A percentile compares a stretch with the other conserved stretches of the same genome.
Evolutionary conservation across 2,329 filamentous ascomycete genomes (phyloP).

Genomic region (Fusarium cyanostomum): DNA sequence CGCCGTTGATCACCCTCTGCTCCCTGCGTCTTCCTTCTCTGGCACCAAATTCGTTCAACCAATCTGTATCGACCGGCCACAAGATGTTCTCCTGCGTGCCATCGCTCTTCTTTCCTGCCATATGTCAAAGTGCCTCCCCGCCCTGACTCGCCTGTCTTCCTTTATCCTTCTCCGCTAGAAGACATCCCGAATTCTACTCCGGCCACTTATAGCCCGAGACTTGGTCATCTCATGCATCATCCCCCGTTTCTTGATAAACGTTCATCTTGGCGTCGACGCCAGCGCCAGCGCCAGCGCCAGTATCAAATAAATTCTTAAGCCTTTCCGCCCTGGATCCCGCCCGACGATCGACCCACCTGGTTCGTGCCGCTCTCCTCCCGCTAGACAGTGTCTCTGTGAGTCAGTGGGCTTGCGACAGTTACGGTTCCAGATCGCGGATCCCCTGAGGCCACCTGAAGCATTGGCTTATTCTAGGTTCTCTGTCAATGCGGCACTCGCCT

Average conservation of each 20-base stretch:
- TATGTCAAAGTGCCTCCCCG: not conserved
- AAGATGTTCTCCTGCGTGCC: not conserved
- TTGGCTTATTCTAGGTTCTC: not conserved
- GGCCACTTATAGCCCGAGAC: not conserved
- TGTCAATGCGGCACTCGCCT: not conserved
- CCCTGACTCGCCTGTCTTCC: conserved; percentile 1
- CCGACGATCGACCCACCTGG: conserved; percentile 1
- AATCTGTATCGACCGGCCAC: not conserved
- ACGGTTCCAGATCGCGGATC: conserved; percentile 3
- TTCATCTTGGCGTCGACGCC: not conserved
- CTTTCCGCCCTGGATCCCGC: not conserved
- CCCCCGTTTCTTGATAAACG: not conserved
- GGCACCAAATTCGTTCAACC: not conserved
- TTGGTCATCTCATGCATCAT: not conserved
- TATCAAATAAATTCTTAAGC: too few relatives aligned
- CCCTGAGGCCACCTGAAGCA: not conserved
- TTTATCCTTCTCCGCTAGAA: not conserved
- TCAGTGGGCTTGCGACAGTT: not conserved
- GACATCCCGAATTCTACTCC: not conserved
- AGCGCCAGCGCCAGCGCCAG: not conserved
- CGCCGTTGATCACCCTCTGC: not conserved
- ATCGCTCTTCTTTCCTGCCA: not conserved
- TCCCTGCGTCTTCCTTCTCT: not conserved
- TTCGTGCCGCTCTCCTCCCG: not conserved
- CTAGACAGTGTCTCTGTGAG: not conserved